Conservation (phyloP, 2,329 filamentous ascomycete species). For the Monilinia aucupariae region DNA sequence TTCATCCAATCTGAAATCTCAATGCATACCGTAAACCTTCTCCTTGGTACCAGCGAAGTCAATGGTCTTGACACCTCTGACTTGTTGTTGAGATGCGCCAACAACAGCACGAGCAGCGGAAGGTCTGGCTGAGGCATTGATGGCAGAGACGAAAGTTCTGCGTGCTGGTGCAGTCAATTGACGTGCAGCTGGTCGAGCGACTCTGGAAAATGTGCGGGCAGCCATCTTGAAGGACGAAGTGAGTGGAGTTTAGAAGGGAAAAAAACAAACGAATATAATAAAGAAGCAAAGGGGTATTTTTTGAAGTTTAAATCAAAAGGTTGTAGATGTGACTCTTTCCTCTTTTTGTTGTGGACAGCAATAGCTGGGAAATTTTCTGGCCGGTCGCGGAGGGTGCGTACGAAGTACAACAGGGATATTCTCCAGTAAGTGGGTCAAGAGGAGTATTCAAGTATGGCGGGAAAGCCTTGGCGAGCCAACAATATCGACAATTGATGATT, state of each 20-base stretch:
- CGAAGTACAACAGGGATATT: constrained; percentile 13
- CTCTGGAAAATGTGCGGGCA: constrained; percentile 67
- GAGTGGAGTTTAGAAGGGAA: constrained; percentile 22
- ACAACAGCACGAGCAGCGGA: constrained; percentile 46
- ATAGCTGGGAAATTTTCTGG: constrained; percentile 7
- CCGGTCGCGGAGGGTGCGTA: constrained; percentile 8
- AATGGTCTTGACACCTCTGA: constrained; percentile 93
- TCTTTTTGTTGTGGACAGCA: constrained; percentile 12
- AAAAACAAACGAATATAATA: too few relatives aligned
- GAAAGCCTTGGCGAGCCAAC: background rate
- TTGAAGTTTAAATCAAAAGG: constrained; percentile 15
- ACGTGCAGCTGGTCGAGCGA: constrained; percentile 59
- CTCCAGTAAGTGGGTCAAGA: constrained; percentile 1
- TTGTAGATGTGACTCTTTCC: constrained; percentile 8
- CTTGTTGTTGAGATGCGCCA: constrained; percentile 44
- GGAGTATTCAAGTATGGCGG: background rate
- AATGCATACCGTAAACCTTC: constrained; percentile 74
- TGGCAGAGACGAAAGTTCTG: constrained; percentile 57
- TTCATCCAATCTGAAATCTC: background rate
- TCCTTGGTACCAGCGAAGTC: constrained; percentile 94
- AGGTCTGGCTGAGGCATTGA: constrained; percentile 50
- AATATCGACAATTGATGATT: too few relatives aligned
- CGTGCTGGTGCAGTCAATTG: constrained; percentile 57
- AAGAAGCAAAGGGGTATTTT: constrained; percentile 15
- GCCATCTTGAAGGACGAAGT: constrained; percentile 55